Percentiles rank a stretch among this genome's conserved stretches.
Evolutionary conservation across 805 yeast genomes (phyloP).

Genomic region (Torulaspora quercuum): DNA sequence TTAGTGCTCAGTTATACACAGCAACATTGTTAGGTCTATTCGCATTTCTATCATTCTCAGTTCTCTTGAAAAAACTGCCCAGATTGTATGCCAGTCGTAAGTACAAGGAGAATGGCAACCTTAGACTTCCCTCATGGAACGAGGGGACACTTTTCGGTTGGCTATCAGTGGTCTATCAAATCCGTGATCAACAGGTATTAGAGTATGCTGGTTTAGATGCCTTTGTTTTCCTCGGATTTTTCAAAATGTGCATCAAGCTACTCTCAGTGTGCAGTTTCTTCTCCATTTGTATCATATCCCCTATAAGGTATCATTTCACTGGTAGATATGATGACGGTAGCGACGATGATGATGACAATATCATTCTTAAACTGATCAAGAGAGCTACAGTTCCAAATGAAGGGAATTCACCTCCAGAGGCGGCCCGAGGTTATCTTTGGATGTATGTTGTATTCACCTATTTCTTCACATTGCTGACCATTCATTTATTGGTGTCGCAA

Average conservation of each 20-base stretch:
- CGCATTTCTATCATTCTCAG: constrained; percentile 67
- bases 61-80: constrained; percentile 71
- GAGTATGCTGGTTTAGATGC: constrained; percentile 95
- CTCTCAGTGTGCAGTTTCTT: constrained; percentile 61
- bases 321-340: constrained; percentile 70
- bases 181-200: constrained; percentile 71
- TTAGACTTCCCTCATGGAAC: constrained; percentile 36
- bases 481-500: constrained; percentile 59
- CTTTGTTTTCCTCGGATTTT: constrained; percentile 84
- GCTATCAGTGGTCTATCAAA: constrained; percentile 62
- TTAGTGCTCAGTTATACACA: constrained; percentile 70
- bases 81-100: constrained; percentile 79
- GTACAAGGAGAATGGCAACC: constrained; percentile 31
- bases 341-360: constrained; percentile 25
- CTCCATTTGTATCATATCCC: constrained; percentile 74
- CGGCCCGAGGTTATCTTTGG: constrained; percentile 62
- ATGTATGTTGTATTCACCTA: constrained; percentile 84
- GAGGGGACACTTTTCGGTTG: constrained; percentile 66
- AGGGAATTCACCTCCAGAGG: constrained; percentile 37
- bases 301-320: constrained; percentile 76
- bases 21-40: constrained; percentile 64
- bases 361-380: constrained; percentile 5
- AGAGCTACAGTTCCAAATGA: constrained; percentile 24
- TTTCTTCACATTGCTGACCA: constrained; percentile 68
- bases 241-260: constrained; percentile 78